phyloP scores from a whole-genome alignment of 257 asterid genomes.

The Nicotiana obtusifolia region DNA sequence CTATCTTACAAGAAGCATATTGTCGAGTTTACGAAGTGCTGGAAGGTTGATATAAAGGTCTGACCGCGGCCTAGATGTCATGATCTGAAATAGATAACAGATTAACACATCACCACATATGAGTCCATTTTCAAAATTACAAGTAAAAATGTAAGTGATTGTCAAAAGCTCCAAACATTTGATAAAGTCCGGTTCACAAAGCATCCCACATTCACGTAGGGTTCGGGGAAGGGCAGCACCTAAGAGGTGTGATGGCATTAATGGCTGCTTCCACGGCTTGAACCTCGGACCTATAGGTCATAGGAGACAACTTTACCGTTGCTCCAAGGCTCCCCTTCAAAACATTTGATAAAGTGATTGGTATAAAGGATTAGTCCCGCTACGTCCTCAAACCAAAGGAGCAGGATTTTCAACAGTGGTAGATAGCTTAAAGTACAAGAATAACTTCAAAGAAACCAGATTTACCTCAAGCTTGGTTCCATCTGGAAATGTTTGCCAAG shows the following conservation, averaged over 20 bases:
- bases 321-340: too few relatives aligned
- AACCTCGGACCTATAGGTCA: too few relatives aligned
- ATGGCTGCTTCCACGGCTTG: too few relatives aligned
- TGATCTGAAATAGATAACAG: slow-evolving; percentile 39
- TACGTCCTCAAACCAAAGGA: background rate
- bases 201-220: too few relatives aligned
- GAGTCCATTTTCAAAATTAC: background rate
- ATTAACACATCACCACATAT: background rate
- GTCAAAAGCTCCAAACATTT: background rate
- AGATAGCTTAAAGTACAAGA: background rate
- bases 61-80: slow-evolving; percentile 66
- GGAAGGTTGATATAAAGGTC: slow-evolving; percentile 75
- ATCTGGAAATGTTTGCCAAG: slow-evolving; percentile 74
- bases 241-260: too few relatives aligned
- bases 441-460: background rate
- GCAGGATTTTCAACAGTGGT: background rate
- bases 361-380: background rate
- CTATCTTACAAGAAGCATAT: slow-evolving; percentile 69
- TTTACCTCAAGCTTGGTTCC: slow-evolving; percentile 74
- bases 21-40: slow-evolving; percentile 75
- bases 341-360: background rate
- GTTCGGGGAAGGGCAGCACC: too few relatives aligned
- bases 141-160: background rate
- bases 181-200: background rate
- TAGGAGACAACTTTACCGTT: too few relatives aligned